Evolutionary conservation across 305 asterid genomes (phyloP).

Genomic region (Ilex paraguariensis): DNA sequence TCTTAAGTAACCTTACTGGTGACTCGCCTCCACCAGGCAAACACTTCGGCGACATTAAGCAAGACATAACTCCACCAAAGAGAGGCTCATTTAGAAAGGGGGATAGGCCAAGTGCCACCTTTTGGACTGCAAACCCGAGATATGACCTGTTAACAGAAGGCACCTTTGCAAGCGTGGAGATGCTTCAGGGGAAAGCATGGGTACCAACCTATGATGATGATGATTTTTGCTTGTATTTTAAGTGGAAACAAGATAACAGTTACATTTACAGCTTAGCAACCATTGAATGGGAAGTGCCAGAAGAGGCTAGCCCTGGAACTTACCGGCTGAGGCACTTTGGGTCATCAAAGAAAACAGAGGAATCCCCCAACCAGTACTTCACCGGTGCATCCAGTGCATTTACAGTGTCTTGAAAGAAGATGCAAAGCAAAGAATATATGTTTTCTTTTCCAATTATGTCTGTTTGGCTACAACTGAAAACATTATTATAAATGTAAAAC

Average conservation of each 20-base stretch:
- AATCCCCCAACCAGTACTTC: slow-evolving; percentile 25
- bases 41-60: slow-evolving; percentile 43
- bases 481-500: too few relatives aligned
- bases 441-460: too few relatives aligned
- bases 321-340: slow-evolving; percentile 42
- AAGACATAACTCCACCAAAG: slow-evolving; percentile 15
- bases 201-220: slow-evolving; percentile 37
- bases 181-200: slow-evolving; percentile 30
- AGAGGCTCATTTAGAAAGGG: slow-evolving; percentile 19
- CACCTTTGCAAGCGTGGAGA: slow-evolving; percentile 45
- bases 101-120: slow-evolving; percentile 30
- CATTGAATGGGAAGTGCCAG: slow-evolving; percentile 49
- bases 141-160: slow-evolving; percentile 43
- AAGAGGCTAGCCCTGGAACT: slow-evolving; percentile 18
- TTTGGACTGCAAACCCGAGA: slow-evolving; percentile 54
- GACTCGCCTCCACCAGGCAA: slow-evolving; percentile 44
- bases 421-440: neutral
- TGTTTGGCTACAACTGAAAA: too few relatives aligned
- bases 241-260: slow-evolving; percentile 30
- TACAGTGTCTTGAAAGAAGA: slow-evolving; percentile 15
- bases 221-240: slow-evolving; percentile 36
- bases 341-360: slow-evolving; percentile 20
- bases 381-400: slow-evolving; percentile 48
- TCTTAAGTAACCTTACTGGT: slow-evolving; percentile 32
- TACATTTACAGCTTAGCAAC: slow-evolving; percentile 23